These are phyloP conservation scores for Boletales sp. DNA, from an alignment of 768 basidiomycete species.

Conservation along the genomic window DNA sequence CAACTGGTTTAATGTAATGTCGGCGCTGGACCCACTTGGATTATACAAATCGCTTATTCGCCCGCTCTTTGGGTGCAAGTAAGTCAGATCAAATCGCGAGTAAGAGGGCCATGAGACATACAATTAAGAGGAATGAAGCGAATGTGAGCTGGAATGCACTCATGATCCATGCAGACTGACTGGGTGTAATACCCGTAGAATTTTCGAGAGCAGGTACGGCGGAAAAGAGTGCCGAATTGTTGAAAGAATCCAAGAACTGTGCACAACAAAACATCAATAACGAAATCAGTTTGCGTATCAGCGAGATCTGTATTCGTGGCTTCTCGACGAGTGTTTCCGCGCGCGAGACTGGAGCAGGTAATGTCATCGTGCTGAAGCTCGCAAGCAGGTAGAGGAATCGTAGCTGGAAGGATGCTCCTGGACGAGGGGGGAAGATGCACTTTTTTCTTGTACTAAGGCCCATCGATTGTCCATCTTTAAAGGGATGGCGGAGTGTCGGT, in stretches of 20 bases:
- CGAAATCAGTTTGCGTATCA: slow-evolving; percentile 27
- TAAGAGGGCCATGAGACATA: slow-evolving; percentile 3
- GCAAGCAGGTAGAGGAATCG: not conserved
- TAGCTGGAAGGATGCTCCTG: not conserved
- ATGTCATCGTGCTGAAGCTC: slow-evolving; percentile 3
- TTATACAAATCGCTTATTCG: slow-evolving; percentile 24
- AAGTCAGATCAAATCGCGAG: slow-evolving; percentile 6
- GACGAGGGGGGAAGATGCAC: too few species aligned
- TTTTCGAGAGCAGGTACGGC: slow-evolving; percentile 35
- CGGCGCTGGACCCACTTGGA: slow-evolving; percentile 26
- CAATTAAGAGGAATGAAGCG: slow-evolving; percentile 35
- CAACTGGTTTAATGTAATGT: slow-evolving; percentile 21
- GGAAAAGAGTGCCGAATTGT: slow-evolving; percentile 38
- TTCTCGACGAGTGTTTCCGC: slow-evolving; percentile 1
- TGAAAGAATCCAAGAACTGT: slow-evolving; percentile 43
- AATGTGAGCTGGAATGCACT: slow-evolving; percentile 47
- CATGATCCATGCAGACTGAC: slow-evolving; percentile 35
- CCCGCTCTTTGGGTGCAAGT: slow-evolving; percentile 18
- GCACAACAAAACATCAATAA: slow-evolving; percentile 39
- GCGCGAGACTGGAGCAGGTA: not conserved
- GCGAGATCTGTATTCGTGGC: slow-evolving; percentile 12
- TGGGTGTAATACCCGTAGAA: slow-evolving; percentile 7
- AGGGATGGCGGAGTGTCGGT: not conserved
- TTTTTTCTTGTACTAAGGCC: not conserved
- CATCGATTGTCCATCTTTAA: not conserved